Evolutionary conservation across 768 basidiomycete genomes (phyloP).

Genomic region (Pleurotus tuoliensis): DNA sequence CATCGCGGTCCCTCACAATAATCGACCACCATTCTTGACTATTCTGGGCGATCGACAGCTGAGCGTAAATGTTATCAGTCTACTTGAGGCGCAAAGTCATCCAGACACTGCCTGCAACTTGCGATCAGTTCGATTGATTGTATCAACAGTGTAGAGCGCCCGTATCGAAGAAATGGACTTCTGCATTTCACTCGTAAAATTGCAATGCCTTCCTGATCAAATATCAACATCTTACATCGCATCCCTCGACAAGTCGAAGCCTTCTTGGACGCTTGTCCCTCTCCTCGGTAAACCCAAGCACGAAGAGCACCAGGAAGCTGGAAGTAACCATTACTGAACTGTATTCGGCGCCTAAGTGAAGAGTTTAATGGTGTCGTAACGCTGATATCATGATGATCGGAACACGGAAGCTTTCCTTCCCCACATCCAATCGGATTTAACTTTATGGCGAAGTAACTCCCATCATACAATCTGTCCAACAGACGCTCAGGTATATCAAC

Average conservation of each 20-base stretch:
- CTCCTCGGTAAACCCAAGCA: too few relatives aligned
- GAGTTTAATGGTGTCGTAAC: not conserved
- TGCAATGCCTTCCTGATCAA: not conserved
- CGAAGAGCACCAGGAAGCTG: not conserved
- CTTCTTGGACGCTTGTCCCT: not conserved
- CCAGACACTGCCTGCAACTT: not conserved
- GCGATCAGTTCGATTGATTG: constrained; percentile 2
- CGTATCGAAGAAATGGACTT: not conserved
- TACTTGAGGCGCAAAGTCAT: not conserved
- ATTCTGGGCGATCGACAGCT: too few relatives aligned
- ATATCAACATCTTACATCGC: not conserved
- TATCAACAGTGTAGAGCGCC: not conserved
- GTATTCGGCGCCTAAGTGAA: not conserved
- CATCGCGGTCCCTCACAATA: not conserved
- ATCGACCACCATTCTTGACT: not conserved
- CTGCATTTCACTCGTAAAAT: too few relatives aligned
- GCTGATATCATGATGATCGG: constrained; percentile 7
- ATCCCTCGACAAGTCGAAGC: not conserved
- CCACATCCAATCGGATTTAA: constrained; percentile 9
- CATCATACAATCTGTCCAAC: constrained; percentile 2
- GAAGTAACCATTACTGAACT: constrained; percentile 1
- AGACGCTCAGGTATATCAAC: not conserved
- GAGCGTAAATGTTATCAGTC: not conserved
- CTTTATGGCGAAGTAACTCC: not conserved
- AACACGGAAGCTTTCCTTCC: constrained; percentile 7